These are phyloP conservation scores for Penicillium sp. DNA, from an alignment of 2,329 filamentous ascomycete genomes.

Conservation along the genomic window DNA sequence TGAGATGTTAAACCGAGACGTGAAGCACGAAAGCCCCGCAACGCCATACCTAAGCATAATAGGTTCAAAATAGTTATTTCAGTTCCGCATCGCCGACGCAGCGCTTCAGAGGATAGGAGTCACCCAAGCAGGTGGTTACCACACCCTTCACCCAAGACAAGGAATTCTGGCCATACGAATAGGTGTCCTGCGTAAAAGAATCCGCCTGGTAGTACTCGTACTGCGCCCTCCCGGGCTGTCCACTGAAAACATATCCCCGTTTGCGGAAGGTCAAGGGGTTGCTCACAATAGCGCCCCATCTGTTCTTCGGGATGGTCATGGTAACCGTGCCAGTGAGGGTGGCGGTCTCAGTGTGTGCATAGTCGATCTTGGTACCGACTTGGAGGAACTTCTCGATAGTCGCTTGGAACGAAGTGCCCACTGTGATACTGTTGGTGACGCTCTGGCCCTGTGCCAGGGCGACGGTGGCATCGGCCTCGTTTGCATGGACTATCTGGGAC, in stretches of 20 bases:
- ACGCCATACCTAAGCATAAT: too few species aligned
- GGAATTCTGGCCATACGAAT: constrained; percentile 8
- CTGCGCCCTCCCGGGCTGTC: constrained; percentile 17
- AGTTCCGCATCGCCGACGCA: constrained; percentile 21
- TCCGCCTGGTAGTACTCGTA: constrained; percentile 26
- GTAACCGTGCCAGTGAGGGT: constrained; percentile 25
- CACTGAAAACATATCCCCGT: constrained; percentile 25
- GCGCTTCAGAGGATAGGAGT: constrained; percentile 20
- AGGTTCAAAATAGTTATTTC: constrained; percentile 9
- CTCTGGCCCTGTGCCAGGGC: constrained; percentile 20
- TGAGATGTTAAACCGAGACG: too few species aligned
- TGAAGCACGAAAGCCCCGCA: too few species aligned
- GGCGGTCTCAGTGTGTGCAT: constrained; percentile 16
- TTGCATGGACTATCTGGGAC: constrained; percentile 25
- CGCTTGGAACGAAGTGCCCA: constrained; percentile 11
- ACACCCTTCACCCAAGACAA: constrained; percentile 26
- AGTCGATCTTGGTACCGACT: constrained; percentile 9
- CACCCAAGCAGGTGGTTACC: constrained; percentile 25
- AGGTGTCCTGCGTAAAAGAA: constrained; percentile 18
- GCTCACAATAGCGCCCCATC: constrained; percentile 26
- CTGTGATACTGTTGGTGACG: constrained; percentile 23
- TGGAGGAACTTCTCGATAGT: constrained; percentile 20
- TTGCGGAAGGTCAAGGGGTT: constrained; percentile 24
- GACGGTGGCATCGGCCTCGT: constrained; percentile 21
- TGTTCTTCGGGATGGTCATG: constrained; percentile 25